Conservation (phyloP, 2,329 filamentous ascomycete species). For the Akanthomyces dipterigenus region DNA sequence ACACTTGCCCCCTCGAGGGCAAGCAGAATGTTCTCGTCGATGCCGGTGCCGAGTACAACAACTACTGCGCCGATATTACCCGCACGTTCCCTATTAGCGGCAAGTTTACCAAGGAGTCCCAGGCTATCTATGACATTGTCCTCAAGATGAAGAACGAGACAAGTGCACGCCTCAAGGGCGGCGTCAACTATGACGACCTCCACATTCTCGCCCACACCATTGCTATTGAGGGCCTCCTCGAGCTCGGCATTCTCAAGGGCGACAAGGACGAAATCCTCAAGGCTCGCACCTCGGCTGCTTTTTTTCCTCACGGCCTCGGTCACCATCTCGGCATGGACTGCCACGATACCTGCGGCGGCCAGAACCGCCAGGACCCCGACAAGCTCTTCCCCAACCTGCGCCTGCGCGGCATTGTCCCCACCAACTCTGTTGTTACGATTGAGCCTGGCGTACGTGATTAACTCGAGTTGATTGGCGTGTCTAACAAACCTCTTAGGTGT, state of each 20-base stretch:
- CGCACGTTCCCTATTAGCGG: conserved; percentile 78
- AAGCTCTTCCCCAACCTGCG: conserved; percentile 81
- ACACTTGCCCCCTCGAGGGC: conserved; percentile 60
- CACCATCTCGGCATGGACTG: conserved; percentile 92
- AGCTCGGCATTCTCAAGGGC: conserved; percentile 66
- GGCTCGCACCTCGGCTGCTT: conserved; percentile 75
- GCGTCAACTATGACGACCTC: conserved; percentile 73
- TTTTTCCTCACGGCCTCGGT: conserved; percentile 86
- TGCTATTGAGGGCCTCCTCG: conserved; percentile 71
- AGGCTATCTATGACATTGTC: conserved; percentile 75
- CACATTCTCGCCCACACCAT: conserved; percentile 74
- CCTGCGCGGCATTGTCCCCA: conserved; percentile 67
- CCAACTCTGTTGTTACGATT: conserved; percentile 81
- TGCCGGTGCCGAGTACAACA: conserved; percentile 69
- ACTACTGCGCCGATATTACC: conserved; percentile 69
- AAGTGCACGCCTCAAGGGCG: conserved; percentile 65
- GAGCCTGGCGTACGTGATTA: conserved; percentile 69
- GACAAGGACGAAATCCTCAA: conserved; percentile 67
- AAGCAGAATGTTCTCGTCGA: conserved; percentile 80
- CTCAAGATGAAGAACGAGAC: conserved; percentile 79
- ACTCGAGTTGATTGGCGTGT: conserved; percentile 2
- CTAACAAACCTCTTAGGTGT: conserved; percentile 46
- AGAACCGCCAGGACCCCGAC: conserved; percentile 73
- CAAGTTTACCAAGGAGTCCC: conserved; percentile 61
- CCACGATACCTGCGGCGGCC: conserved; percentile 75